These are phyloP conservation scores for Zoysia japonica DNA, from an alignment of 176 grass and related monocot genomes.

Conservation along the genomic window DNA sequence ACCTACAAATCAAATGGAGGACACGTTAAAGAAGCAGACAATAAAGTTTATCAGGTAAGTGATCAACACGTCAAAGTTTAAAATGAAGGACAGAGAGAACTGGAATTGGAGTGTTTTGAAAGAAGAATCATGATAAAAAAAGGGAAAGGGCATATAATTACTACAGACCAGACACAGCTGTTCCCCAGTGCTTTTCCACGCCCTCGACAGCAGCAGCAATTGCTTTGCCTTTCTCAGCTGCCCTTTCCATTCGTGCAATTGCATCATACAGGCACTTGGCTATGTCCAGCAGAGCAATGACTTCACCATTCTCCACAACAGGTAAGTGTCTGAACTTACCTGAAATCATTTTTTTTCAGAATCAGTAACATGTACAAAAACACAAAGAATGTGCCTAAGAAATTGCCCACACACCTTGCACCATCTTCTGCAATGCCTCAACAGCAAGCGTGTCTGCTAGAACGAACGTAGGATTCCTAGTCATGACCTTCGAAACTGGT, in stretches of 20 bases:
- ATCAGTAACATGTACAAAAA: background rate
- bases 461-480: slow-evolving; percentile 88
- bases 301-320: slow-evolving; percentile 95
- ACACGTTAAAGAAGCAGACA: background rate
- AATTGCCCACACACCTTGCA: slow-evolving; percentile 62
- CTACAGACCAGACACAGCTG: slow-evolving; percentile 70
- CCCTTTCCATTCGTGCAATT: slow-evolving; percentile 95
- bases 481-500: slow-evolving; percentile 94
- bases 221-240: slow-evolving; percentile 98
- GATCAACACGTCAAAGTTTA: background rate
- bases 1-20: slow-evolving; percentile 55
- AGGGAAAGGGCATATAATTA: slow-evolving; percentile 5
- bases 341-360: slow-evolving; percentile 40
- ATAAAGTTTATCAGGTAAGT: background rate
- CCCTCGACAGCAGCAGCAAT: slow-evolving; percentile 96
- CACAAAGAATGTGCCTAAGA: background rate
- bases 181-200: slow-evolving; percentile 89
- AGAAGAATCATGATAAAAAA: background rate
- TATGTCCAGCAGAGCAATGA: slow-evolving; percentile 93
- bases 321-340: slow-evolving; percentile 98
- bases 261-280: slow-evolving; percentile 99
- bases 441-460: slow-evolving; percentile 84
- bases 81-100: background rate
- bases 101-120: background rate
- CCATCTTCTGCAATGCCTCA: slow-evolving; percentile 98